Evolutionary conservation across 73 alveolate species (phyloP), one percentile per base, ranked within the genome.

Genomic region (Paramecium pentaurelia): DNA sequence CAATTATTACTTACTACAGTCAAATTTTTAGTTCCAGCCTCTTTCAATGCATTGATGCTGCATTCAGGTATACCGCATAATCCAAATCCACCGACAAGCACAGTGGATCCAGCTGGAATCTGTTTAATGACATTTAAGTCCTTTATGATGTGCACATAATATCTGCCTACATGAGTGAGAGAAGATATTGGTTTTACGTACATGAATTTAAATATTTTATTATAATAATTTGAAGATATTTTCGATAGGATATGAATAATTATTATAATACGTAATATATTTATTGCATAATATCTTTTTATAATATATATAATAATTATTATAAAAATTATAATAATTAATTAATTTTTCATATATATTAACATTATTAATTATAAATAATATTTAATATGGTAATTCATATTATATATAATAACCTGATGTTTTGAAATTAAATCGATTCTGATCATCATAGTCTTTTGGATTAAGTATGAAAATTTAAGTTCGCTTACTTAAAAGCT

Each of bases 1-100:
- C 97, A 92, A 51, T 96, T 95, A 86, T 93, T 96, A 8, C 98
- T 86, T 30, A 96, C 96, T 27, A 95, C 92, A 14, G 98, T 97
- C 42, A 97, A 91, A 71, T 94, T 95, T 86, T 92, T 87, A 10
- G 60, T 70, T 25, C 92, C 97, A 49, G 92, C 59, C 54, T 93
- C 73, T 86, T 44, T 86, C 73, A 97, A 40, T 0, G 98, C 97
- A 3, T 92, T 88, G 64, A 98, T 96, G 86, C 95, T 88, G 86
- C 96, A 95, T 51, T 97, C 99, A 14, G 99, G 99, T 58, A 98
- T 94, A 49, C 99, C 99, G 86, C 99, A 97, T 22, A 95, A 93
- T 10, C 99, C 99, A 58, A 98, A 98, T 47, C 99, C 99, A 45
- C 99, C 99, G 1, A 95, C 96, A 8, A 87, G 86, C 54, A 97